phyloP scores from a whole-genome alignment of 805 yeast species.

The Wickerhamiella occidentalis region DNA sequence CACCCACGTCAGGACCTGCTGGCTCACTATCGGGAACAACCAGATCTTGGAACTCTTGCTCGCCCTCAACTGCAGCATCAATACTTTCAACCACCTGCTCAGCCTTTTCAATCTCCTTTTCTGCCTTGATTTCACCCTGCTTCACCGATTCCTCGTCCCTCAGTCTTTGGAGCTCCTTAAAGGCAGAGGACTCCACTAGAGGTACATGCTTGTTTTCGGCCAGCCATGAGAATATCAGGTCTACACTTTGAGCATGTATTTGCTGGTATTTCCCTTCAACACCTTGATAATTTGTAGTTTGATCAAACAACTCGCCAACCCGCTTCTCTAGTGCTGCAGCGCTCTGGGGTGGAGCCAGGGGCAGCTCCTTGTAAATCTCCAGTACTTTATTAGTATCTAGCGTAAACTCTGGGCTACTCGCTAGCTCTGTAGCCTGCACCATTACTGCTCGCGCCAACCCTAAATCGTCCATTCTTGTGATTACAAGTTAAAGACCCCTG shows the following conservation, averaged over 20 bases:
- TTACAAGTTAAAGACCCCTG: not conserved
- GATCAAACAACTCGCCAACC: not conserved
- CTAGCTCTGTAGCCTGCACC: not conserved
- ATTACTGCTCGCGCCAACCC: slow-evolving; percentile 8
- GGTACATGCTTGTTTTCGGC: not conserved
- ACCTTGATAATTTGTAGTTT: not conserved
- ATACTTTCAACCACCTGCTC: not conserved
- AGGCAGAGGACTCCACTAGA: not conserved
- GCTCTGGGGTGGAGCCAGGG: not conserved
- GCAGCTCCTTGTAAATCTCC: not conserved
- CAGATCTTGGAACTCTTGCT: not conserved
- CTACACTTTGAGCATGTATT: not conserved
- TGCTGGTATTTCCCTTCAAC: not conserved
- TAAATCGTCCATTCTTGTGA: slow-evolving; percentile 7
- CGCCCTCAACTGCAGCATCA: slow-evolving; percentile 11
- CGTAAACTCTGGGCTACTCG: not conserved
- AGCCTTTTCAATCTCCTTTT: not conserved
- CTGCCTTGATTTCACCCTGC: not conserved
- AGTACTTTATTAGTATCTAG: not conserved
- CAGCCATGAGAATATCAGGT: not conserved
- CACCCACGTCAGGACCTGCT: too few species aligned
- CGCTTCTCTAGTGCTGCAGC: not conserved
- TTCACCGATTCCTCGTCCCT: not conserved
- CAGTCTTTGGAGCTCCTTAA: not conserved
- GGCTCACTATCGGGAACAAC: not conserved